Base-by-base conservation (phyloP, 2,329 filamentous ascomycete genomes). In the Chrysoporthe cubensis region DNA sequence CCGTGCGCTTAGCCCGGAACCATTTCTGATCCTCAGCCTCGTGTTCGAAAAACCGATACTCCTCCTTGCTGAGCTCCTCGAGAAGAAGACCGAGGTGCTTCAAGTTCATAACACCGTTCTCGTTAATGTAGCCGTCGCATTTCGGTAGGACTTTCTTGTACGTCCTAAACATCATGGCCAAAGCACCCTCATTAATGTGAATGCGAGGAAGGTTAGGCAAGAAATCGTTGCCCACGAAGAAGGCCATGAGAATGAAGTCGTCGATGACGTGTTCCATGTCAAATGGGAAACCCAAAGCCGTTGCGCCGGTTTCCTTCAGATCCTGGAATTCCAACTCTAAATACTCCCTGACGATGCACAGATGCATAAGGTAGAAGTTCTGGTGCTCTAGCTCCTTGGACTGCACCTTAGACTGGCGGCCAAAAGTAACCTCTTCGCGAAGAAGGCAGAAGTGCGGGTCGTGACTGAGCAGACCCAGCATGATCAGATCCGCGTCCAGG, bases 221-320 rank as follows among this genome's bases (percentile, higher is more conserved):
- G 82, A 99, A 99, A 86, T 99, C 96, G 80, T 99, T 99, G 77
- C 96, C 96, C 75, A 99, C 93, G 79, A 99, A 99, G 83, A 99
- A 99, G 60, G 94, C 95, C 94, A 99, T 97, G 70, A 99, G 87
- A 77, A 99, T 98, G 80, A 99, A 99, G 83, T 99, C 96, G 78
- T 99, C 96, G 81, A 99, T 98, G 76, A 99, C 89, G 71, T 91
- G 89, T 83, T 99, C 96, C 85, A 99, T 91, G 76, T 99, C 92
- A 76, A 96, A 99, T 61, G 88, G 83, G 74, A 97, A 94, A 52
- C 83, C 84, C 73, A 97, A 83, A 21, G 66, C 57, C 11, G 61
- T 66, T 73, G 84, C 82, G 21, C 90, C 91, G 32, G 91, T 87
- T 75, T 90, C 82, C 78, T 96, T 90, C 73, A 99, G 82, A 71